Evolutionary conservation across 2,329 filamentous ascomycete species (phyloP).

Genomic region (Ophiobolus disseminans): DNA sequence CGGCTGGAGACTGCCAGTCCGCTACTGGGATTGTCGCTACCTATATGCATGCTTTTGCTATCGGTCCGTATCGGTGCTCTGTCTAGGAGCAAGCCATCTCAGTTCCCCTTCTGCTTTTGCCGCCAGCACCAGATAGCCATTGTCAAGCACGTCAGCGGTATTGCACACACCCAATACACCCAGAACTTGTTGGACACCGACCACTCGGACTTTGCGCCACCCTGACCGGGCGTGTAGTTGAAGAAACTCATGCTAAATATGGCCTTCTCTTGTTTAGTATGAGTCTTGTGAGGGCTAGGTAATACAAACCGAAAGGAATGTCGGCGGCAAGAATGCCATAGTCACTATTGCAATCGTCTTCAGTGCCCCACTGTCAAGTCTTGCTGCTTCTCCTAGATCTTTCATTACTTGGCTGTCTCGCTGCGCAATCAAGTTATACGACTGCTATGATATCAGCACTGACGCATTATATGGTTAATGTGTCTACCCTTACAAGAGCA

Average conservation of each 20-base stretch:
- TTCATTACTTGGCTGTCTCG: constrained; percentile 24
- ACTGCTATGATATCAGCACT: constrained; percentile 20
- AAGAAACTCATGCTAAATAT: constrained; percentile 35
- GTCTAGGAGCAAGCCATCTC: too few species aligned
- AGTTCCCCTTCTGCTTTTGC: too few species aligned
- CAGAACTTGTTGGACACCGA: constrained; percentile 25
- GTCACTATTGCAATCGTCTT: constrained; percentile 25
- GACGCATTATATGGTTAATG: background rate
- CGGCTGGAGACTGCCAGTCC: too few species aligned
- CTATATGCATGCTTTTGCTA: too few species aligned
- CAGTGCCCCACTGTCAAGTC: constrained; percentile 21
- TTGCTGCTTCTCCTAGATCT: constrained; percentile 20
- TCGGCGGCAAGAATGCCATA: constrained; percentile 29
- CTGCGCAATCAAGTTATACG: constrained; percentile 27
- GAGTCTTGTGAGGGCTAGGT: background rate
- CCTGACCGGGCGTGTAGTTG: constrained; percentile 15
- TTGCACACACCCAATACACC: constrained; percentile 25
- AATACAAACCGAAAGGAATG: constrained; percentile 23
- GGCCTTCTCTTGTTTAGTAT: constrained; percentile 16
- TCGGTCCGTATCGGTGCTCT: too few species aligned
- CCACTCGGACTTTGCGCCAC: constrained; percentile 16
- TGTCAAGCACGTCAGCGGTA: constrained; percentile 23
- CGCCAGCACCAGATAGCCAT: background rate
- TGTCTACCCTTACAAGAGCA: constrained; percentile 12
- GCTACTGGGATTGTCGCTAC: too few species aligned